Evolutionary conservation across 352 stramenopile genomes (phyloP).

Genomic region (Blastocystis sp.): DNA sequence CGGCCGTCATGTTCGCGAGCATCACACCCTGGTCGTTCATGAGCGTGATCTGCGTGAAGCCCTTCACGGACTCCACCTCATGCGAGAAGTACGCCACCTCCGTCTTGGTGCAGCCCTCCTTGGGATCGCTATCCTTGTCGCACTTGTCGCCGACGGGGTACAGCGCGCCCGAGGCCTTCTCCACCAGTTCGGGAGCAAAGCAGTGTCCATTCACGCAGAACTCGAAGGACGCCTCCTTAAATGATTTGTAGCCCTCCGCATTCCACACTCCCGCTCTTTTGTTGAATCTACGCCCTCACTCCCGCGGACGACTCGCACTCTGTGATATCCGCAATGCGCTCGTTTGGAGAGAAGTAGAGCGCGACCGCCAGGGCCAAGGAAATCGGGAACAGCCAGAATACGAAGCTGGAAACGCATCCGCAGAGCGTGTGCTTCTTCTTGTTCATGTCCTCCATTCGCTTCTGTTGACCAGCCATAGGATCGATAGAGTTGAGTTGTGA

Average conservation of each 20-base stretch:
- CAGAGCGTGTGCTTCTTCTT: neutral
- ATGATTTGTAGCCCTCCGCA: neutral
- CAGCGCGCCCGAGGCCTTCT: neutral
- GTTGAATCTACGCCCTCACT: neutral
- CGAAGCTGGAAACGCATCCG: conserved; percentile 6
- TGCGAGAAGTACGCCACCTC: neutral
- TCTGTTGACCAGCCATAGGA: neutral
- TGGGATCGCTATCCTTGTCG: neutral
- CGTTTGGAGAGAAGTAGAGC: conserved; percentile 22
- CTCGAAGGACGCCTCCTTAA: neutral
- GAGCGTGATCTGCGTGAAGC: neutral
- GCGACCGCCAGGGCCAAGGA: neutral
- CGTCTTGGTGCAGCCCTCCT: neutral
- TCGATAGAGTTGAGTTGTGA: neutral
- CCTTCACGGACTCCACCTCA: neutral
- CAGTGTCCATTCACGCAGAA: neutral
- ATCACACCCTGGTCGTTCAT: neutral
- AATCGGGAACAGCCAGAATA: neutral
- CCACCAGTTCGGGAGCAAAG: neutral
- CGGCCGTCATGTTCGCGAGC: neutral
- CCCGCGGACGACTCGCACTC: neutral
- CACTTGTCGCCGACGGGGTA: conserved; percentile 13
- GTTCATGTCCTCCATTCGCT: neutral
- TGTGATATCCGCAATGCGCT: neutral
- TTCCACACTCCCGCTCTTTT: conserved; percentile 2